phyloP scores from a whole-genome alignment of 495 filamentous ascomycete species.

The Hypoxylon subgilvum region DNA sequence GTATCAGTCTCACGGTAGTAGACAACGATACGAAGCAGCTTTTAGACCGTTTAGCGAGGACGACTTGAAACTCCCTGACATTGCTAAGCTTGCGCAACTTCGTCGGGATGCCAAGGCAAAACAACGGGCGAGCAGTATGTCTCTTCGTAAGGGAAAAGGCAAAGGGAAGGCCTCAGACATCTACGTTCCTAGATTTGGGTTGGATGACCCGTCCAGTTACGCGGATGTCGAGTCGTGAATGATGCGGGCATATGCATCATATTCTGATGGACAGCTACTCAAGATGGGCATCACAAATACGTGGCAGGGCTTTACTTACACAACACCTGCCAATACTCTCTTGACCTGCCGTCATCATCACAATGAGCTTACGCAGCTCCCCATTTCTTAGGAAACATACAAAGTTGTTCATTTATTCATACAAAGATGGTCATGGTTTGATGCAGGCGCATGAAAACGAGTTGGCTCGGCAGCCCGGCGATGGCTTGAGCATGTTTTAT shows the following conservation, averaged over 20 bases:
- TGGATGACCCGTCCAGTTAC: slow-evolving; percentile 20
- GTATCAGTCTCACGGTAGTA: not conserved
- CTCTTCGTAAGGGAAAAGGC: slow-evolving; percentile 18
- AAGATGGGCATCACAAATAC: not conserved
- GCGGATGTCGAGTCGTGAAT: slow-evolving; percentile 19
- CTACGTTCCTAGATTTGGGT: slow-evolving; percentile 3
- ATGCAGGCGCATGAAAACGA: slow-evolving; percentile 19
- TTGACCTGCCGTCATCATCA: not conserved
- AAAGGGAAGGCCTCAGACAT: slow-evolving; percentile 19
- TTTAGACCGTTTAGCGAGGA: slow-evolving; percentile 13
- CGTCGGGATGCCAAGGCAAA: slow-evolving; percentile 43
- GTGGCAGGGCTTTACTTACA: not conserved
- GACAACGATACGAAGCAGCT: slow-evolving; percentile 10
- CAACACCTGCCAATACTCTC: not conserved
- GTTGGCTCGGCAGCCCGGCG: slow-evolving; percentile 21
- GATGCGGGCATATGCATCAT: not conserved
- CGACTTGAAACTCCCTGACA: slow-evolving; percentile 33
- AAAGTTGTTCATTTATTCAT: slow-evolving; percentile 11
- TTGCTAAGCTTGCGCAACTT: slow-evolving; percentile 36
- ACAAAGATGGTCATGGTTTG: slow-evolving; percentile 26
- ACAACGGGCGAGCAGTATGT: slow-evolving; percentile 27
- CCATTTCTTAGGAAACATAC: not conserved
- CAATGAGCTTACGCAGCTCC: not conserved
- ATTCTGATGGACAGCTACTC: not conserved
- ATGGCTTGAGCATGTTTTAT: slow-evolving; percentile 25